Percentiles rank a stretch among this genome's conserved stretches.
phyloP scores from a whole-genome alignment of 2,329 filamentous ascomycete species.

The Aureobasidium sp. region DNA sequence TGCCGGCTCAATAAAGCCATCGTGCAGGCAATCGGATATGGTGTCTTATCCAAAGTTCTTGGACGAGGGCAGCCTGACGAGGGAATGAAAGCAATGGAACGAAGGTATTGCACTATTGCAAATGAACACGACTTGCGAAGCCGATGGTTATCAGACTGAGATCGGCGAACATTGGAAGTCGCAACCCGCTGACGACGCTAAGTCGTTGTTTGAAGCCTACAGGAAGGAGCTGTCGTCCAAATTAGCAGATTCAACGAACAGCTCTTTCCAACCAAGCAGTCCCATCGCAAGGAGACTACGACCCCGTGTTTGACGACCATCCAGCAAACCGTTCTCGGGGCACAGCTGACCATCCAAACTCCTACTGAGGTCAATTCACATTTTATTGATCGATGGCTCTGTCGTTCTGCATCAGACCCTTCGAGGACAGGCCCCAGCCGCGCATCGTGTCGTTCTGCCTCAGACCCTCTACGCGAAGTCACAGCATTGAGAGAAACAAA shows the following conservation, averaged over 20 bases:
- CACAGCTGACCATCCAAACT: background rate
- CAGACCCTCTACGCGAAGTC: too few relatives aligned
- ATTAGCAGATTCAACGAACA: background rate
- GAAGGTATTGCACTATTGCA: background rate
- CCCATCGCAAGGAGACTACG: background rate
- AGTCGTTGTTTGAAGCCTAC: background rate
- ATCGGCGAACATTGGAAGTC: background rate
- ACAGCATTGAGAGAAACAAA: background rate
- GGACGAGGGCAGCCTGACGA: background rate
- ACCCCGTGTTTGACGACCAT: background rate
- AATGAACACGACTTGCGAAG: background rate
- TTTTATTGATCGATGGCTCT: background rate
- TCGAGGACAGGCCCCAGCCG: background rate
- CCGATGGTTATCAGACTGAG: background rate
- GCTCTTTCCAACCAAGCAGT: background rate
- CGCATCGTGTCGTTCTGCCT: background rate
- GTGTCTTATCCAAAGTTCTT: background rate
- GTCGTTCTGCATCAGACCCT: too few relatives aligned
- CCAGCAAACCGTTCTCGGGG: background rate
- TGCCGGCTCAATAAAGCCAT: conserved; percentile 40
- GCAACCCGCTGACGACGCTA: background rate
- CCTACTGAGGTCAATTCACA: background rate
- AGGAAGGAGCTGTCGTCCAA: background rate
- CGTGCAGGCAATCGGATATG: conserved; percentile 16
- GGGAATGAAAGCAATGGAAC: background rate